Evolutionary conservation across 208 protist species (phyloP).

Genomic region (Entamoeba moshkovskii): DNA sequence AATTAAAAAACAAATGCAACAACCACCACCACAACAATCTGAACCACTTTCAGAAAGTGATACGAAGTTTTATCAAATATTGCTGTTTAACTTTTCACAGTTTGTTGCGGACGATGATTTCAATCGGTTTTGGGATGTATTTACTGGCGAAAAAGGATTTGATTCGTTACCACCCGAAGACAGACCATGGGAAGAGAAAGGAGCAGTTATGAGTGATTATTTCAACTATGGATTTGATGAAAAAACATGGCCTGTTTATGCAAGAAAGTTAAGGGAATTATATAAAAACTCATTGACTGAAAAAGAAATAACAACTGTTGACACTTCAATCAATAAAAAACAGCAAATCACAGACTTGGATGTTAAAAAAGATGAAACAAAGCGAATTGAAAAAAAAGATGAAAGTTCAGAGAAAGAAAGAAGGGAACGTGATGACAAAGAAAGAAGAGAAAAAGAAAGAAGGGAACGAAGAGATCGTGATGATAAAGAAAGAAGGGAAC

Average conservation of each 20-base stretch:
- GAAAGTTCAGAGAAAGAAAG: not conserved
- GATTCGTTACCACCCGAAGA: not conserved
- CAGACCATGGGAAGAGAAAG: not conserved
- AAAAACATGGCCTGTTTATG: not conserved
- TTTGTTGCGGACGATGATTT: not conserved
- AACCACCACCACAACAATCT: too few relatives aligned
- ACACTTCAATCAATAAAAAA: not conserved
- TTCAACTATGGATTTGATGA: slow-evolving; percentile 9
- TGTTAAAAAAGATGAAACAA: not conserved
- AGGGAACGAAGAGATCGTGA: not conserved
- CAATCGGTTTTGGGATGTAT: not conserved
- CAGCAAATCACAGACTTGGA: not conserved
- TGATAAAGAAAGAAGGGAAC: not conserved
- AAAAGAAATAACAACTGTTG: not conserved
- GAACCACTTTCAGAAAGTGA: not conserved
- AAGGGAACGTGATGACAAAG: not conserved
- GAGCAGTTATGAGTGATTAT: not conserved
- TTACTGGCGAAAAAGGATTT: not conserved
- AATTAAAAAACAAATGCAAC: too few relatives aligned
- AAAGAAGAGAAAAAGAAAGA: not conserved
- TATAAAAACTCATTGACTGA: not conserved
- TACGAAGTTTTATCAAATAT: not conserved
- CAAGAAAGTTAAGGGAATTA: not conserved
- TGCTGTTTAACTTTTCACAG: not conserved
- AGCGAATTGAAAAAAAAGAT: not conserved